Conservation (phyloP, 2,329 filamentous ascomycete species). For the Monosporascus sp. region DNA sequence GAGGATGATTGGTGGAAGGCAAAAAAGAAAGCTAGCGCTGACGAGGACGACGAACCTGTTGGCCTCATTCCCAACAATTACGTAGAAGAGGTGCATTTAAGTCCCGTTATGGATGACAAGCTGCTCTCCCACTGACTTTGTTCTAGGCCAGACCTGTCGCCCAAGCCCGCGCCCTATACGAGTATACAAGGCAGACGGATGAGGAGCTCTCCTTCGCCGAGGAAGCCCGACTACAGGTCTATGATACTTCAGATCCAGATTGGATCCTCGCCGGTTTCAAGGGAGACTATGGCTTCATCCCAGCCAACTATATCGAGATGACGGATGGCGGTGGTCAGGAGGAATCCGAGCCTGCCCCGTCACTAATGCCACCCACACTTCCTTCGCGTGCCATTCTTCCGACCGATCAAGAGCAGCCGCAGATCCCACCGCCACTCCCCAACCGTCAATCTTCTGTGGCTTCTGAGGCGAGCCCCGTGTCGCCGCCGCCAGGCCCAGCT, state of each 20-base stretch:
- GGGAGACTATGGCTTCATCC: constrained; percentile 87
- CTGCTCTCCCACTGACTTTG: constrained; percentile 33
- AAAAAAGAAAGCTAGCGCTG: constrained; percentile 78
- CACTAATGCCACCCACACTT: constrained; percentile 20
- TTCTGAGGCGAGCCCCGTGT: constrained; percentile 25
- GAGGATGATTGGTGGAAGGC: constrained; percentile 91
- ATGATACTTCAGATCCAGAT: constrained; percentile 86
- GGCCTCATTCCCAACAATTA: constrained; percentile 94
- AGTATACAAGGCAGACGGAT: constrained; percentile 94
- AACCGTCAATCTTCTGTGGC: constrained; percentile 22
- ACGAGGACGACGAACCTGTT: constrained; percentile 86
- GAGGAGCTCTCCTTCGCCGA: constrained; percentile 96
- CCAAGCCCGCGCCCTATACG: constrained; percentile 88
- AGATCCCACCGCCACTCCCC: constrained; percentile 35
- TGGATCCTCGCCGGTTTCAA: constrained; percentile 90
- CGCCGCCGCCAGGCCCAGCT: constrained; percentile 40
- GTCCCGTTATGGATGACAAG: constrained; percentile 39
- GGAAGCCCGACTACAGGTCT: constrained; percentile 76
- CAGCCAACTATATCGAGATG: constrained; percentile 90
- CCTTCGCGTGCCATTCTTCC: constrained; percentile 36
- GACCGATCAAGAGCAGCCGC: constrained; percentile 29
- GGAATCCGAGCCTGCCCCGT: constrained; percentile 30
- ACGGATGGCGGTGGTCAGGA: constrained; percentile 36
- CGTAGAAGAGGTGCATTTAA: constrained; percentile 72
- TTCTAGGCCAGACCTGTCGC: constrained; percentile 57